A percentile compares a stretch with the other conserved stretches of the same genome.
phyloP scores from a whole-genome alignment of 345 rosid species.

The Gossypioides kirkii region DNA sequence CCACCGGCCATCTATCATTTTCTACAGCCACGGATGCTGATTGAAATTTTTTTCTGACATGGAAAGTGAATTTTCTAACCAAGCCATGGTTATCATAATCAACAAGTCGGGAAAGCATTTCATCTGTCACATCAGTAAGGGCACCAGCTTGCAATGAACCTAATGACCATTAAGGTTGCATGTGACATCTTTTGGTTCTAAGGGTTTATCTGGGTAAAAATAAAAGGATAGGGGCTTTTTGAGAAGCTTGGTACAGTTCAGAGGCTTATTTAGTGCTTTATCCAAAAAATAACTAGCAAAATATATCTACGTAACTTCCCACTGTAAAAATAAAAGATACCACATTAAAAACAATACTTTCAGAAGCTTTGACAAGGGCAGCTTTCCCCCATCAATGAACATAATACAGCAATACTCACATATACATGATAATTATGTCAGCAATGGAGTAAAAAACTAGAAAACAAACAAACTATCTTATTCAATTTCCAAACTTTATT shows the following conservation, averaged over 20 bases:
- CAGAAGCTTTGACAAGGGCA: constrained; percentile 1
- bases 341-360: background rate
- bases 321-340: background rate
- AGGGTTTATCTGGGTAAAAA: background rate
- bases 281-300: background rate
- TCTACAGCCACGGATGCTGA: background rate
- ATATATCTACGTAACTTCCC: background rate
- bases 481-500: background rate
- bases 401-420: background rate
- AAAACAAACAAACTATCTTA: background rate
- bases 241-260: background rate
- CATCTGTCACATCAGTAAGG: background rate
- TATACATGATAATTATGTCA: background rate
- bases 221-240: background rate
- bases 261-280: background rate
- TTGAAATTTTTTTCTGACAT: background rate
- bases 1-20: background rate
- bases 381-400: background rate
- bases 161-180: background rate
- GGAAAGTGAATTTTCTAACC: background rate
- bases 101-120: background rate
- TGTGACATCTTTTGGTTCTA: background rate
- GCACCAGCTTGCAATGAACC: background rate
- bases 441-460: background rate
- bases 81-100: background rate